Evolutionary conservation across 805 yeast species (phyloP).

Genomic region (Wilhelminamyces savonicus): DNA sequence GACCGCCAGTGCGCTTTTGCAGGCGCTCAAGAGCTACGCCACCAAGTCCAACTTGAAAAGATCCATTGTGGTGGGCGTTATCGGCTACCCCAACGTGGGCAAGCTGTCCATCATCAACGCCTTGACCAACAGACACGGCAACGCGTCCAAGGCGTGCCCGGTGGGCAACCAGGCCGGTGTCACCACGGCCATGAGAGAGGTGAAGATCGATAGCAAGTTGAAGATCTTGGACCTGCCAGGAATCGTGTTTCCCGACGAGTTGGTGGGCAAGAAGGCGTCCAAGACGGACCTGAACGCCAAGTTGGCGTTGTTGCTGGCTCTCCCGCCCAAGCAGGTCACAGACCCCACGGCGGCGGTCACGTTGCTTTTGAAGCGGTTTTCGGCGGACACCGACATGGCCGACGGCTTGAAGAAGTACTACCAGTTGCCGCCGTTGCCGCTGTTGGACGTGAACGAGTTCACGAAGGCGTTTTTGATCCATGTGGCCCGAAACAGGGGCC

Average conservation of each 20-base stretch:
- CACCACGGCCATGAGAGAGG: slow-evolving; percentile 85
- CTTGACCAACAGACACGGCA: slow-evolving; percentile 73
- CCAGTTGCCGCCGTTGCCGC: slow-evolving; percentile 74
- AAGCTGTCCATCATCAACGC: slow-evolving; percentile 93
- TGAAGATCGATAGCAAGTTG: slow-evolving; percentile 84
- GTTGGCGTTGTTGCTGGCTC: slow-evolving; percentile 77
- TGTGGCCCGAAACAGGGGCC: slow-evolving; percentile 87
- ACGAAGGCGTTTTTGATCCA: slow-evolving; percentile 85
- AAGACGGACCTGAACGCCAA: slow-evolving; percentile 78
- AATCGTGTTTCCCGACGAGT: slow-evolving; percentile 82
- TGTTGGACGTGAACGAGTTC: slow-evolving; percentile 65
- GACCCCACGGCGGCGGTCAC: slow-evolving; percentile 85
- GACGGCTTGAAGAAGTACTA: slow-evolving; percentile 69
- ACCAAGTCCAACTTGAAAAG: slow-evolving; percentile 79
- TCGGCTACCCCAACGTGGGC: slow-evolving; percentile 97
- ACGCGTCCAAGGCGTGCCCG: slow-evolving; percentile 75
- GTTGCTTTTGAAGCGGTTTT: slow-evolving; percentile 65
- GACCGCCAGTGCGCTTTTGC: slow-evolving; percentile 70
- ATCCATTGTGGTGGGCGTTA: slow-evolving; percentile 87
- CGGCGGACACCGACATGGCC: slow-evolving; percentile 71
- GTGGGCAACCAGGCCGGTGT: slow-evolving; percentile 98
- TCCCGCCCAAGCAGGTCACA: slow-evolving; percentile 77
- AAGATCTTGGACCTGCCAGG: slow-evolving; percentile 95
- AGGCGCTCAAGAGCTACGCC: slow-evolving; percentile 81
- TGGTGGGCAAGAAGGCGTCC: slow-evolving; percentile 34